Evolutionary conservation across 345 rosid species (phyloP).

Genomic region (Draba incana): DNA sequence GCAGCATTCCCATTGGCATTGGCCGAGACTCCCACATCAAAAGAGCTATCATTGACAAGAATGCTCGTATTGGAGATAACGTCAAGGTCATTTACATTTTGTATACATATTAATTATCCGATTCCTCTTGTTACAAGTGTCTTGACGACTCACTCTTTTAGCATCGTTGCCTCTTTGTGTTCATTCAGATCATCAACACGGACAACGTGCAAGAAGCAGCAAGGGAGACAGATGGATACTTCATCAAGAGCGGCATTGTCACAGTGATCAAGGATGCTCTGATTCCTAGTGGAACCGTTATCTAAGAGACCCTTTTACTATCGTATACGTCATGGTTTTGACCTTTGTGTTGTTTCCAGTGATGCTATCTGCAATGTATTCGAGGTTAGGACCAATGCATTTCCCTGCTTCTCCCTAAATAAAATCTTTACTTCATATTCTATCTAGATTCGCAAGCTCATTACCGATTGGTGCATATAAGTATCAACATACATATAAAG

Average conservation of each 20-base stretch:
- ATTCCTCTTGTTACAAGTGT: conserved; percentile 1
- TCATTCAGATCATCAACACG: conserved; percentile 70
- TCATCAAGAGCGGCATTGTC: conserved; percentile 96
- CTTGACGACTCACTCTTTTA: neutral
- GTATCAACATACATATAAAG: neutral
- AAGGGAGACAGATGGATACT: conserved; percentile 92
- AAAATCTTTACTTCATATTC: conserved; percentile 11
- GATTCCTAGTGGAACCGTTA: conserved; percentile 86
- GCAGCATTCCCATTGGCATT: conserved; percentile 87
- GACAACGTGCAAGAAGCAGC: conserved; percentile 96
- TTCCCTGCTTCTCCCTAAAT: conserved; percentile 22
- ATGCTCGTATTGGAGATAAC: conserved; percentile 85
- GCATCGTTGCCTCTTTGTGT: neutral
- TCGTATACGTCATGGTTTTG: conserved; percentile 10
- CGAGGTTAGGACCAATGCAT: conserved; percentile 17
- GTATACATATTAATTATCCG: neutral
- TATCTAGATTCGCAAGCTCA: neutral
- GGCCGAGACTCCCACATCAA: conserved; percentile 85
- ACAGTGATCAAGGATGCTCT: conserved; percentile 93
- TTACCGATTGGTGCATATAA: neutral
- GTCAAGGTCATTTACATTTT: conserved; percentile 61
- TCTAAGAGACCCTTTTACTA: conserved; percentile 37
- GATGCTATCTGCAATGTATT: conserved; percentile 27
- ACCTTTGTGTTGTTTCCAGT: conserved; percentile 15
- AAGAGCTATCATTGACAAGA: conserved; percentile 95